These are phyloP conservation scores for Gnomoniopsis sp. DNA, from an alignment of 2,329 filamentous ascomycete genomes.

Conservation along the genomic window DNA sequence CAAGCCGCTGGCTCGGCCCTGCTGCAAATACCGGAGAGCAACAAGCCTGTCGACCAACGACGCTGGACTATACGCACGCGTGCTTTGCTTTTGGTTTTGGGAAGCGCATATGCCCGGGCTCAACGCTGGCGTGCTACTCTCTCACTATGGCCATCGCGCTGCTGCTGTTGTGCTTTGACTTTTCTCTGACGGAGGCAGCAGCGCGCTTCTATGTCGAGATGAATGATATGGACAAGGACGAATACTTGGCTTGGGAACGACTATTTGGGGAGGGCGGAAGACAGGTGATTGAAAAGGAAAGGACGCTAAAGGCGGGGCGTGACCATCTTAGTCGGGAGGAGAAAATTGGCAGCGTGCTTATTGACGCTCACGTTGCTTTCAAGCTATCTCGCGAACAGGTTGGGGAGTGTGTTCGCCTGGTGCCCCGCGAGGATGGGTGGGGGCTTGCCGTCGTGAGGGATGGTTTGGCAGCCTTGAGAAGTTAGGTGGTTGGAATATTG, in stretches of 20 bases:
- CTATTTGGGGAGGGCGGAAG: background rate
- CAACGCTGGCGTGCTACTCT: conserved; percentile 7
- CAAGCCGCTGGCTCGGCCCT: conserved; percentile 6
- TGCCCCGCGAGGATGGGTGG: background rate
- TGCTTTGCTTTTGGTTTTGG: conserved; percentile 15
- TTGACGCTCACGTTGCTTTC: conserved; percentile 13
- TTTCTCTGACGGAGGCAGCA: conserved; percentile 1
- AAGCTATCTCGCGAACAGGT: conserved; percentile 8
- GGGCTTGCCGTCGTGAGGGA: background rate
- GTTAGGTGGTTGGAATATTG: no score
- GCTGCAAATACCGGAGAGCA: background rate
- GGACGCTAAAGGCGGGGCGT: background rate
- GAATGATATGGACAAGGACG: conserved; percentile 2
- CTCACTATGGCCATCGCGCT: conserved; percentile 11
- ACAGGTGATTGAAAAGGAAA: background rate
- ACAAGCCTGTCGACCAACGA: background rate
- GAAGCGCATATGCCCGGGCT: conserved; percentile 11
- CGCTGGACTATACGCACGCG: conserved; percentile 11
- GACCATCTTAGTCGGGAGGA: background rate
- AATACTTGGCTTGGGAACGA: background rate
- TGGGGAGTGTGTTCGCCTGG: background rate
- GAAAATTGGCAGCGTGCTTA: conserved; percentile 5
- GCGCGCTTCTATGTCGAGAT: background rate
- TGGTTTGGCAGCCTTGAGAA: background rate
- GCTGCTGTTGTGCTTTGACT: conserved; percentile 13